Base-by-base conservation (phyloP, 139 green algal genomes). In the Edaphochlamys debaryana region DNA sequence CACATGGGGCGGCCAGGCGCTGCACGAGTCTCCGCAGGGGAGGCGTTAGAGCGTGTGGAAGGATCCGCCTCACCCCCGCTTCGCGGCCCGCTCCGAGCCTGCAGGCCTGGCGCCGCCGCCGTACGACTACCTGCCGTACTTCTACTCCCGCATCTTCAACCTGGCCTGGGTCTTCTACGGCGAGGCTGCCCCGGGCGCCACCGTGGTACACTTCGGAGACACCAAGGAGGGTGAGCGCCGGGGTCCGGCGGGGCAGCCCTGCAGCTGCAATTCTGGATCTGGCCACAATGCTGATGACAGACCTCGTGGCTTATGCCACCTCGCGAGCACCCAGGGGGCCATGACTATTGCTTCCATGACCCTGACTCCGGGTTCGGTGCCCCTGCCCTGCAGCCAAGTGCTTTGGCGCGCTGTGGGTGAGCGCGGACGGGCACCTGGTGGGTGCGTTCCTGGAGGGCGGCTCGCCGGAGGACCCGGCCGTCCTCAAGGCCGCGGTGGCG, bases 71-170 rank as follows among this genome's bases (percentile, higher is more conserved):
- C 8, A 37, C 29, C 60, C 27, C 30, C 60, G 4, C 6, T 67
- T 15, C 29, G 60, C 19, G 29, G 29, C 30, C 27, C 30, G 52
- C 75, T 6, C 42, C 41, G 88, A 84, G 84, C 63, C 84, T 89
- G 45, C 41, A 91, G 87, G 84, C 63, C 84, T 89, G 45, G 69
- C 79, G 3, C 48, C 80, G 0, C 76, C 75, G 0, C 84, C 90
- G 30, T 98, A 98, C 83, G 91, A 98, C 70, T 99, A 99, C 90
- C 87, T 97, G 60, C 96, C 96, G 6, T 99, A 91, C 93, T 99
- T 99, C 87, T 99, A 99, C 90, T 93, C 77, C 30, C 89, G 96
- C 22, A 89, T 97, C n/a, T 99, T 98, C 75, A 68, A 91, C 69
- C 90, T 98, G 19, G 91, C 86, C 27, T 98, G 96, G 96, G 89